Conservation (phyloP, 148 eudicot species). For the Hydrangea macrophylla region DNA sequence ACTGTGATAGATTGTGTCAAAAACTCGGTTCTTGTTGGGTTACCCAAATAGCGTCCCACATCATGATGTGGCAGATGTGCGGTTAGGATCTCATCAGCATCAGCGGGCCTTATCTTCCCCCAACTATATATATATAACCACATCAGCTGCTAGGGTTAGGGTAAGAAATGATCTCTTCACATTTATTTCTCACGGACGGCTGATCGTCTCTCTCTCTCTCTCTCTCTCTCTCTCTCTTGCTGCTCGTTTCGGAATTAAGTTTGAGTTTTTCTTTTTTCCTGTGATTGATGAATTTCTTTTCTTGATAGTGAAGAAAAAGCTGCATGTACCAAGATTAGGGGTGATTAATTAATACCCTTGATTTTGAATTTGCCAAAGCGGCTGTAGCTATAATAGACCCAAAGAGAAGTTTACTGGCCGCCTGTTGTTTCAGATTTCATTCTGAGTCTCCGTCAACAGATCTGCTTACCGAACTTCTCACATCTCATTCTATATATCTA, state of each 20-base stretch:
- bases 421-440: slow-evolving; percentile 15
- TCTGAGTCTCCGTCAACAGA: slow-evolving; percentile 8
- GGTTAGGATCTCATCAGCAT: background rate
- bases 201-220: background rate
- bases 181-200: background rate
- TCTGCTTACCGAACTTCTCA: slow-evolving; percentile 32
- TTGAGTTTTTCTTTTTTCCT: background rate
- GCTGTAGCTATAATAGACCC: slow-evolving; percentile 21
- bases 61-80: too few relatives aligned
- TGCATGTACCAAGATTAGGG: slow-evolving; percentile 16
- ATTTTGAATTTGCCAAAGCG: slow-evolving; percentile 7
- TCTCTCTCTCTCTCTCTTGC: background rate
- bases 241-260: background rate
- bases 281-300: background rate
- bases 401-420: slow-evolving; percentile 31
- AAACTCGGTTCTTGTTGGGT: too few relatives aligned
- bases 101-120: background rate
- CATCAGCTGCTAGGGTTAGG: background rate
- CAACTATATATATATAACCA: background rate
- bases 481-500: background rate
- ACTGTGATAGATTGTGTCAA: too few relatives aligned
- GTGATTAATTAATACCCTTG: background rate
- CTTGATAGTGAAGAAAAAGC: background rate
- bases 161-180: too few relatives aligned
- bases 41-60: too few relatives aligned